Percentiles rank a stretch among this genome's conserved stretches.
These are phyloP conservation scores for Saccharomycopsis olivae DNA, from an alignment of 805 yeast genomes.

Conservation along the genomic window DNA sequence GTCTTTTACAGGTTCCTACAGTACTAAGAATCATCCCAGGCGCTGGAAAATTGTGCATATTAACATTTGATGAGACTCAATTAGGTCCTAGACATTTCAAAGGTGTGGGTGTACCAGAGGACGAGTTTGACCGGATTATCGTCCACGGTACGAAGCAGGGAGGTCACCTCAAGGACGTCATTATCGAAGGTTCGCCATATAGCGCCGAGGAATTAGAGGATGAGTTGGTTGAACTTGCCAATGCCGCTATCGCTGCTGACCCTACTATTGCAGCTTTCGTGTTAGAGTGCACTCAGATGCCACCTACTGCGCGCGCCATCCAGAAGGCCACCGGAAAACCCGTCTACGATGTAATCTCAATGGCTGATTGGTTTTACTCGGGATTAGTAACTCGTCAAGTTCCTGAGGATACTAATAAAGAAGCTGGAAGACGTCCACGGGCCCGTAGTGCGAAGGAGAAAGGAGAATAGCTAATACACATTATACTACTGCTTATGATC, in stretches of 20 bases:
- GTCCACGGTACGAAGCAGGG: constrained; percentile 21
- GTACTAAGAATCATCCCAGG: constrained; percentile 19
- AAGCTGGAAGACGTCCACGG: constrained; percentile 21
- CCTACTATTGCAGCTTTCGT: constrained; percentile 24
- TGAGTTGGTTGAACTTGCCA: constrained; percentile 22
- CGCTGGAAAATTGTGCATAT: constrained; percentile 22
- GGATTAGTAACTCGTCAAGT: constrained; percentile 21
- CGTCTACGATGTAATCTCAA: constrained; percentile 25
- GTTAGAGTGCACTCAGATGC: constrained; percentile 29
- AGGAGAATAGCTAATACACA: too few species aligned
- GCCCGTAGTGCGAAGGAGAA: constrained; percentile 23
- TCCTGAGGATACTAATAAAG: constrained; percentile 20
- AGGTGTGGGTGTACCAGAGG: constrained; percentile 24
- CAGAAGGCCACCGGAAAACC: constrained; percentile 23
- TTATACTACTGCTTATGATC: too few species aligned
- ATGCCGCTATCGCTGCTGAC: constrained; percentile 19
- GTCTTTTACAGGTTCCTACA: constrained; percentile 25
- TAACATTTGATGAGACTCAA: constrained; percentile 24
- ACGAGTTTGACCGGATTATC: constrained; percentile 19
- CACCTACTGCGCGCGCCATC: constrained; percentile 25
- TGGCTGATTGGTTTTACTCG: constrained; percentile 26
- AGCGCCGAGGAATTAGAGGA: constrained; percentile 21
- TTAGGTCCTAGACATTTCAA: constrained; percentile 24
- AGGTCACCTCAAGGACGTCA: constrained; percentile 23
- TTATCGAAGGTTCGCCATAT: constrained; percentile 22